A percentile compares a stretch with the other conserved stretches of the same genome.
Conservation (phyloP, 1,139 yeast genomes). For the Scheffersomyces segobiensis region DNA sequence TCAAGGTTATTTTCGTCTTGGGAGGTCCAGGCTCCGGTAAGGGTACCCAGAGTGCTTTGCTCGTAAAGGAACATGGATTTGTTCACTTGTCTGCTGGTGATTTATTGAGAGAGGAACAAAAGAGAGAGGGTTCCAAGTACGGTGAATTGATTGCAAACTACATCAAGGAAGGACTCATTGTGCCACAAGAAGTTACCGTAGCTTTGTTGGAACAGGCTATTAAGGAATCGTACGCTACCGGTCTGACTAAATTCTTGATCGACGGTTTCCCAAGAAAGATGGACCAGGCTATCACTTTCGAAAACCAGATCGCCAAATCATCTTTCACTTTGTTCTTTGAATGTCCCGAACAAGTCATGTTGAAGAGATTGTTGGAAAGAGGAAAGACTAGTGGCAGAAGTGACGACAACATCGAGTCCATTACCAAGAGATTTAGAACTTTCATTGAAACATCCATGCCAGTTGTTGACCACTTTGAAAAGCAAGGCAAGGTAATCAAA, state of each 20-base stretch:
- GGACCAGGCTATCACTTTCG: conserved; percentile 96
- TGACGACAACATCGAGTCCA: conserved; percentile 90
- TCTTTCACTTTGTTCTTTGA: conserved; percentile 86
- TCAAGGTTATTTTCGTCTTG: conserved; percentile 82
- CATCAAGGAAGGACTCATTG: conserved; percentile 86
- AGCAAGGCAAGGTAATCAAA: conserved; percentile 74
- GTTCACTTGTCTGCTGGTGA: conserved; percentile 95
- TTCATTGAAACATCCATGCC: conserved; percentile 93
- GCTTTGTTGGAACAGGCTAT: conserved; percentile 83
- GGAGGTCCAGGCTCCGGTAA: conserved; percentile 96
- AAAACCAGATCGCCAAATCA: conserved; percentile 73
- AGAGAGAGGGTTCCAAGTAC: conserved; percentile 75
- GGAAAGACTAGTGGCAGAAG: conserved; percentile 94
- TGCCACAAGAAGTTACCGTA: conserved; percentile 93
- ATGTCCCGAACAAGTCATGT: conserved; percentile 90
- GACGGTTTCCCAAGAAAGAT: conserved; percentile 98
- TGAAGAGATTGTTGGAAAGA: conserved; percentile 79
- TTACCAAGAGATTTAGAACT: conserved; percentile 82
- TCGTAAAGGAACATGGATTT: conserved; percentile 79
- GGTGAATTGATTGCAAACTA: conserved; percentile 83
- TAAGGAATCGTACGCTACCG: conserved; percentile 49
- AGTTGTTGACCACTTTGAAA: conserved; percentile 80
- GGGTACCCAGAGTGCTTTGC: conserved; percentile 91
- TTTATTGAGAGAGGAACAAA: conserved; percentile 87
- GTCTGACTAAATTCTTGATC: conserved; percentile 64